Evolutionary conservation across 2,329 filamentous ascomycete species (phyloP), one percentile per base, ranked within the genome.

Genomic region (Phialemoniopsis sp.): DNA sequence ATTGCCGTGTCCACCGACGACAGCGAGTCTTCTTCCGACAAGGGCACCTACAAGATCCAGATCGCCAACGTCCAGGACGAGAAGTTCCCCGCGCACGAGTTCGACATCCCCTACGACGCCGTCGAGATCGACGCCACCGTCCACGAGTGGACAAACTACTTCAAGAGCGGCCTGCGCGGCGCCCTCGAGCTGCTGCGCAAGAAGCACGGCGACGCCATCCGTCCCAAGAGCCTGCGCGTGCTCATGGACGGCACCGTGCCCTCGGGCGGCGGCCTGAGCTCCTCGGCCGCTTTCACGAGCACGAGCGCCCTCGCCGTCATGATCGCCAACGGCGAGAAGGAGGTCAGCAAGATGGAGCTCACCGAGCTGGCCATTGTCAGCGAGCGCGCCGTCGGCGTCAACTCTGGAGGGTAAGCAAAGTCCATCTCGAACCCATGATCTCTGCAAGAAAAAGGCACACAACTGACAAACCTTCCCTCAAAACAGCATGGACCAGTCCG

Each of bases 61-160:
- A 82, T 97, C 49, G 80, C 85, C 40, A 97, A 97, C 59, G 73
- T 94, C 12, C 77, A 87, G 46, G 71, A 76, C 13, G 68, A 78
- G 38, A 90, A 85, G 60, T 98, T 95, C 58, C 76, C 86, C 3
- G 64, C 81, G 2, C 78, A 79, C 48, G 80, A 87, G 51, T 94
- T 96, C 58, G 73, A 80, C 34, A 74, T 96, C 8, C 78, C 85
- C 3, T 57, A 65, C 21, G 70, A 74, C 46, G 70, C 73, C 10
- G 74, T 91, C n/a, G 77, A 47, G 16, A 95, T 98, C 53, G 89
- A 97, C 61, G 78, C 88, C 8, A 82, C 80, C 14, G 78, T 85
- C 50, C 86, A 94, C 49, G 89, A 96, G 66, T 98, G 93, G 93
- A 87, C 89, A 42, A 98, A 97, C 62, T 98, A 98, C 73, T 97